Base-by-base conservation (phyloP, 768 basidiomycete genomes). In the Suillus weaverae region DNA sequence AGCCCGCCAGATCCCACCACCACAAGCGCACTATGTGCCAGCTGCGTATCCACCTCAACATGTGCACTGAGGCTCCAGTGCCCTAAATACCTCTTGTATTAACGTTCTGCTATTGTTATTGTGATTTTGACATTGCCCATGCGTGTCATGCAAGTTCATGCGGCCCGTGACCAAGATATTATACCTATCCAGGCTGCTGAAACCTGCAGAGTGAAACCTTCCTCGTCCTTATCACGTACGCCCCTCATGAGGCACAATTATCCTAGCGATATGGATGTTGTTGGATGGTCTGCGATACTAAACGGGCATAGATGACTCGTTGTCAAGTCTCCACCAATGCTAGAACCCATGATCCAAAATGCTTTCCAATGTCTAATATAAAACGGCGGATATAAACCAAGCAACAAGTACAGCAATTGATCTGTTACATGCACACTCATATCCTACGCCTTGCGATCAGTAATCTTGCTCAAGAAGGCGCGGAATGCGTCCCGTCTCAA, bases 381-480 rank as follows among this genome's bases (percentile, higher is more conserved):
- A n/a, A 41, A 26, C 22, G 26, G 22, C 6, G 22, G 46, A 50
- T 50, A 30, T 50, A 38, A 36, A 16, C 4, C 5, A 41, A 22
- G 38, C 16, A 30, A 54, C 26, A 30, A 36, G 32, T 59, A 59
- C 57, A 32, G 11, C 22, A 3, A 32, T 59, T 41, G 57, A 11
- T 6, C 10, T 41, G 20, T 38, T 41, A 30, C 39, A 41, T 13
- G 18, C 8, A 56, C 33, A 2, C 10, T 39, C 3, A 9, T 26
- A 18, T 39, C 2, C 39, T 59, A 59, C 11, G 57, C 57, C 77
- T 84, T 85, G 76, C 86, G 85, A 16, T 59, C 39, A 41, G 38
- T 59, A 41, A 99, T 96, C 83, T 99, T 99, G 66, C 85, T 84
- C 74, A 99, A 78, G 81, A 97, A 98, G 70, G 84, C 88, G 66